Conservation (phyloP, 1,284 basidiomycete species). For the Fomitopsis schrenkii region DNA sequence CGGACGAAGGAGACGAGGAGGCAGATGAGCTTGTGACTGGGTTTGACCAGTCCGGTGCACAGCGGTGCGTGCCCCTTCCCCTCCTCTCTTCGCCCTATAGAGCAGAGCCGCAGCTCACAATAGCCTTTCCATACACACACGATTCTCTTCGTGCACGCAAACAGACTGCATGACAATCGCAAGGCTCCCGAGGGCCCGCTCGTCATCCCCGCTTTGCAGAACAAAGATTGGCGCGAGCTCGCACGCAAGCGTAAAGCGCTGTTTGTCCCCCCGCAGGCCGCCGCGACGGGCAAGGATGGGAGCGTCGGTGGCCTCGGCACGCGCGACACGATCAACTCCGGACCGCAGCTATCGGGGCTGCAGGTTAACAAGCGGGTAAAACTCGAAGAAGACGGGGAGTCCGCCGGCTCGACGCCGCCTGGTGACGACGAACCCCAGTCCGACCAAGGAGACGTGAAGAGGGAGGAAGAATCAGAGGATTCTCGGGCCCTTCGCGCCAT, state of each 20-base stretch:
- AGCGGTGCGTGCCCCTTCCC: slow-evolving; percentile 62
- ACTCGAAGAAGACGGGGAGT: slow-evolving; percentile 26
- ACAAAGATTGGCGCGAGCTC: slow-evolving; percentile 83
- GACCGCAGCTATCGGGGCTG: slow-evolving; percentile 60
- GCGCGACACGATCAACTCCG: slow-evolving; percentile 63
- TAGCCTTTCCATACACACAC: slow-evolving; percentile 28
- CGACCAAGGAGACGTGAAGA: slow-evolving; percentile 14
- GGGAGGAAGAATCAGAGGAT: slow-evolving; percentile 61
- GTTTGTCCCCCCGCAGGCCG: slow-evolving; percentile 66
- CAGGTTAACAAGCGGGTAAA: slow-evolving; percentile 45
- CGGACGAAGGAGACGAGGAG: slow-evolving; percentile 51
- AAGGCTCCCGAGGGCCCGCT: slow-evolving; percentile 59
- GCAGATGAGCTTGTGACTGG: slow-evolving; percentile 71
- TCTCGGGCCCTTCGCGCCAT: slow-evolving; percentile 71
- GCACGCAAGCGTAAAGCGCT: slow-evolving; percentile 57
- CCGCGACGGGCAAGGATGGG: slow-evolving; percentile 68
- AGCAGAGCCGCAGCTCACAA: slow-evolving; percentile 58
- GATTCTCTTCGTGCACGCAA: slow-evolving; percentile 7
- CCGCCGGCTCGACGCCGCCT: slow-evolving; percentile 19
- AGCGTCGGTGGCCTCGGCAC: slow-evolving; percentile 78
- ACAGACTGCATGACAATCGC: slow-evolving; percentile 41
- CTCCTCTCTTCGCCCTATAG: slow-evolving; percentile 7
- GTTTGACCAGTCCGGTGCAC: slow-evolving; percentile 65
- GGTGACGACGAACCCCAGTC: slow-evolving; percentile 20
- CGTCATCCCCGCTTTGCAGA: slow-evolving; percentile 79